phyloP scores from a whole-genome alignment of 78 protist genomes.

The Dictyostelium purpureum region DNA sequence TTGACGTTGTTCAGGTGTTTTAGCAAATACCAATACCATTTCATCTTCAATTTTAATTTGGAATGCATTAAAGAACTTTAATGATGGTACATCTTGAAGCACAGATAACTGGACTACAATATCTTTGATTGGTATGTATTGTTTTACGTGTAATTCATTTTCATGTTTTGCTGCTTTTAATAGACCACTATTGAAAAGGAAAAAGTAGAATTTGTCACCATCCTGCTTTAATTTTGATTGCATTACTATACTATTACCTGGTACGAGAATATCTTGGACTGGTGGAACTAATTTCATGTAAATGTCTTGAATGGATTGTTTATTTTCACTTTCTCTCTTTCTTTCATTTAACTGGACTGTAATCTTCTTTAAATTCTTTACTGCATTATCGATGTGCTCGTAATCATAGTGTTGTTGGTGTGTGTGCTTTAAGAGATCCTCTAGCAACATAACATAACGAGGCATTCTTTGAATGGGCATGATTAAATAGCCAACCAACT shows the following conservation, averaged over 20 bases:
- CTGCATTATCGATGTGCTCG: constrained; percentile 22
- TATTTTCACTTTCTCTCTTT: constrained; percentile 68
- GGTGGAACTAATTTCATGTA: constrained; percentile 70
- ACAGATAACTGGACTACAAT: background rate
- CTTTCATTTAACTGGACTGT: constrained; percentile 64
- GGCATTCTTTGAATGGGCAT: constrained; percentile 77
- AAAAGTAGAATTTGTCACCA: constrained; percentile 28
- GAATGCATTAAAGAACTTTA: constrained; percentile 41
- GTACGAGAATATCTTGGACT: constrained; percentile 40
- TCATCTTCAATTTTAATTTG: constrained; percentile 40
- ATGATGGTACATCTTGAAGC: constrained; percentile 30
- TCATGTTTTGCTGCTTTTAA: constrained; percentile 8
- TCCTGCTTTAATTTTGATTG: constrained; percentile 40
- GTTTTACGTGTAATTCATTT: constrained; percentile 23
- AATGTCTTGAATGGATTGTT: constrained; percentile 47
- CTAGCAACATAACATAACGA: constrained; percentile 64
- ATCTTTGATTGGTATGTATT: constrained; percentile 3
- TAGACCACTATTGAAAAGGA: constrained; percentile 32
- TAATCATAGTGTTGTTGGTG: constrained; percentile 15
- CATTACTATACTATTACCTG: constrained; percentile 19
- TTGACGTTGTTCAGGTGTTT: constrained; percentile 13
- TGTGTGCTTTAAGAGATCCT: constrained; percentile 60
- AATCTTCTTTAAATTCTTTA: constrained; percentile 8
- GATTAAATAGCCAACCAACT: constrained; percentile 31
- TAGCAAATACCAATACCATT: constrained; percentile 15